These are phyloP conservation scores for Entomophthora muscae DNA, from an alignment of 371 early-diverging fungal genomes.

Conservation along the genomic window DNA sequence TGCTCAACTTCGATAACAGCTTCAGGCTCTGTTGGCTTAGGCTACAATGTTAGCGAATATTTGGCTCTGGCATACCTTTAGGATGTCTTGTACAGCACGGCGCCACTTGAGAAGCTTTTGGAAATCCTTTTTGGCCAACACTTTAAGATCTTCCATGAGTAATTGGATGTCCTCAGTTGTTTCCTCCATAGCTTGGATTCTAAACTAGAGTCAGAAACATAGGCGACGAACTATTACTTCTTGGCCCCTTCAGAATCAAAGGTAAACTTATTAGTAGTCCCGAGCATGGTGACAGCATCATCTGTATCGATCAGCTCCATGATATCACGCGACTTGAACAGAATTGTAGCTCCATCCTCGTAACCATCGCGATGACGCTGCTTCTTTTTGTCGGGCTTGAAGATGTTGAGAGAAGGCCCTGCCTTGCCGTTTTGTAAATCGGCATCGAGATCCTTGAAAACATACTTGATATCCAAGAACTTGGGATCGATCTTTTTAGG, in stretches of 20 bases:
- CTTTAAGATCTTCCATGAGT: constrained; percentile 73
- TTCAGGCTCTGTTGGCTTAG: constrained; percentile 26
- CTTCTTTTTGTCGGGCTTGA: constrained; percentile 43
- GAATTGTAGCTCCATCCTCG: constrained; percentile 81
- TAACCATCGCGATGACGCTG: constrained; percentile 89
- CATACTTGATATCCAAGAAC: constrained; percentile 84
- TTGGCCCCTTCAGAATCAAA: constrained; percentile 49
- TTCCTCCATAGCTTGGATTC: constrained; percentile 27
- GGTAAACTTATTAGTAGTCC: constrained; percentile 45
- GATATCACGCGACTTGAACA: constrained; percentile 47
- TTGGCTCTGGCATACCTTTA: constrained; percentile 19
- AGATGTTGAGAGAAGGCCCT: constrained; percentile 31
- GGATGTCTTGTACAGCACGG: constrained; percentile 35
- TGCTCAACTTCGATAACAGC: constrained; percentile 23
- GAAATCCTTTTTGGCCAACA: constrained; percentile 85
- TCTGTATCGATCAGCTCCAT: constrained; percentile 57
- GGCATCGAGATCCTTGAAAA: constrained; percentile 80
- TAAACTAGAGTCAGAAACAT: background rate
- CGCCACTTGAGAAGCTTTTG: constrained; percentile 81
- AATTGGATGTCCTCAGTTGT: constrained; percentile 56
- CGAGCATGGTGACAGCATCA: constrained; percentile 63
- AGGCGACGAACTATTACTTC: constrained; percentile 15
- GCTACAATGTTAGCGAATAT: constrained; percentile 12
- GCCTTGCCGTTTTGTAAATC: constrained; percentile 22
- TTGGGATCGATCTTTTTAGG: constrained; percentile 92